Conservation (phyloP, 163 green algal genomes). For the Trebouxiophyceae sp. region DNA sequence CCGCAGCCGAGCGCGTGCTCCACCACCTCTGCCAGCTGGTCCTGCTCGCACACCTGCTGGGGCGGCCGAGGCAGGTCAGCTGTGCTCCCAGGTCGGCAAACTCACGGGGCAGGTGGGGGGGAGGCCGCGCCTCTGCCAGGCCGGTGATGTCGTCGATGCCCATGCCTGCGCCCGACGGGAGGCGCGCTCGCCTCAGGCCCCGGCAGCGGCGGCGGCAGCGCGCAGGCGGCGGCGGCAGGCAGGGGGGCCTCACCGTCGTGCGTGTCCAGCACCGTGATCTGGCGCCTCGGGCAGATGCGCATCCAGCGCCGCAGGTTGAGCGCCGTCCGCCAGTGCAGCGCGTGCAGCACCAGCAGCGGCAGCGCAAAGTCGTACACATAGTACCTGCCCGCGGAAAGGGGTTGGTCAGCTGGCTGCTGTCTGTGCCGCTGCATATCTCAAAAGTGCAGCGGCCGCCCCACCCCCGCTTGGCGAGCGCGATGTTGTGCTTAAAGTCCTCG, state of each 20-base stretch:
- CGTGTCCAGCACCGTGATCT: slow-evolving; percentile 46
- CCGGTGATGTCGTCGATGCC: slow-evolving; percentile 38
- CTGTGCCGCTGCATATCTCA: too few relatives aligned
- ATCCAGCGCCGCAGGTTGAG: slow-evolving; percentile 21
- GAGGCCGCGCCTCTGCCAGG: slow-evolving; percentile 14
- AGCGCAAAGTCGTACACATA: slow-evolving; percentile 36
- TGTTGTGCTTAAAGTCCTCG: slow-evolving; percentile 40
- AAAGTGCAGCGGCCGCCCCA: too few relatives aligned
- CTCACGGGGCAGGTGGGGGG: background rate
- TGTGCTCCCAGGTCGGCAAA: background rate
- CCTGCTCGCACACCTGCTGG: slow-evolving; percentile 25
- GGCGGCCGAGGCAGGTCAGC: background rate
- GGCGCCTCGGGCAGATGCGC: slow-evolving; percentile 35
- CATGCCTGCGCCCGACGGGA: slow-evolving; percentile 20
- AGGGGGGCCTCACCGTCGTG: too few relatives aligned
- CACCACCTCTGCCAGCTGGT: slow-evolving; percentile 28
- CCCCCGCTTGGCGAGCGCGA: slow-evolving; percentile 30
- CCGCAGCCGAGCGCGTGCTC: slow-evolving; percentile 16
- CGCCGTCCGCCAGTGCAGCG: slow-evolving; percentile 21
- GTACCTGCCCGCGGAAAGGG: too few relatives aligned
- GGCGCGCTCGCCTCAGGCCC: too few relatives aligned
- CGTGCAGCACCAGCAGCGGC: slow-evolving; percentile 44
- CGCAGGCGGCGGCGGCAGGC: too few relatives aligned
- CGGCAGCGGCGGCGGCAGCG: too few relatives aligned
- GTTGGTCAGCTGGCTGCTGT: too few relatives aligned